Base-by-base conservation (phyloP, 2,329 filamentous ascomycete genomes). In the Colletotrichum incanum region DNA sequence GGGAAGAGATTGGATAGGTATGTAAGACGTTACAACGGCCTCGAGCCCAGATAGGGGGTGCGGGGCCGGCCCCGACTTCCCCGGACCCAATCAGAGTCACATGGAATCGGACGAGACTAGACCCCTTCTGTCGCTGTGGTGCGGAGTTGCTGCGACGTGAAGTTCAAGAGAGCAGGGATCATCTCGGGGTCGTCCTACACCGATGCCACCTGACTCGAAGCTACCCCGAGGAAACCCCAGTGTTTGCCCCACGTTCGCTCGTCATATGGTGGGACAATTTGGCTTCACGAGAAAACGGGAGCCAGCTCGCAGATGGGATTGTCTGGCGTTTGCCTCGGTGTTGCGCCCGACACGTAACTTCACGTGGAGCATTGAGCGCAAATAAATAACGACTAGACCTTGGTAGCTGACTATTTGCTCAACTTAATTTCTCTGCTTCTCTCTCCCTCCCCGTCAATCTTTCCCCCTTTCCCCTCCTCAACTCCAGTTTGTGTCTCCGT, bases 61-160 rank as follows among this genome's bases (percentile, higher is more conserved):
- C 39, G 59, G 65, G 59, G 45, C 59, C 70, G 70, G 70, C 70
- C 45, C 70, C 70, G 70, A 60, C 31, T 59, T 72, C 70, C 69
- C 70, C 70, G 70, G 52, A 12, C 47, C 65, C 70, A 72, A 56
- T 50, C 6, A 69, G 54, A 20, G 12, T 39, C 43, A 26, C 12
- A 23, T 23, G 23, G 52, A 23, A 39, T 54, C 54, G 66, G 59
- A 9, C 45, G 23, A 55, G 65, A 47, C 70, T 60, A 72, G n/a
- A 20, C 70, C 47, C 31, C 52, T 55, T 72, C 6, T 20, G 59
- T 45, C 34, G 3, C 2, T n/a, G 5, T 45, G 14, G 56, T 64
- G 69, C 69, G 59, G 69, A 64, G 65, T 34, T 64, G n/a, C 52
- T 52, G 50, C 52, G 59, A 41, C 50, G 28, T 37, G 31, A 41